Evolutionary conservation across 768 basidiomycete genomes (phyloP).

Genomic region (Punctularia strigosozonata): DNA sequence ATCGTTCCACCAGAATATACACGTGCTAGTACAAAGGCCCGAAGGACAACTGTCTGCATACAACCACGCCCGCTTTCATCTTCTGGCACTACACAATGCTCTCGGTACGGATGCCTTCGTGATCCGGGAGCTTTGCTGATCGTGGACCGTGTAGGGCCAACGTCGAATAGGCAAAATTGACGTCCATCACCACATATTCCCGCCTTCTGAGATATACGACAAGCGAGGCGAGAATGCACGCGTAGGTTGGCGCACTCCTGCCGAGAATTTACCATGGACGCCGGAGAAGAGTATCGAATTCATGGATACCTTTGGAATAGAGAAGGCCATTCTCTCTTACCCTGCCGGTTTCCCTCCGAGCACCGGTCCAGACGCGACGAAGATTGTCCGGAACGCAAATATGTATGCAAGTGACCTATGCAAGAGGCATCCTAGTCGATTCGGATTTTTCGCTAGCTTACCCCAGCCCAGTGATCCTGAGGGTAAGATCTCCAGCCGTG

Average conservation of each 20-base stretch:
- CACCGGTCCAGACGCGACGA: slow-evolving; percentile 24
- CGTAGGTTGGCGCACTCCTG: slow-evolving; percentile 52
- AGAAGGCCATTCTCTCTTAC: slow-evolving; percentile 53
- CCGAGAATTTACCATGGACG: slow-evolving; percentile 56
- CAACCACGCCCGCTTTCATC: too few relatives aligned
- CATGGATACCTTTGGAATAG: slow-evolving; percentile 50
- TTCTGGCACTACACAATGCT: too few relatives aligned
- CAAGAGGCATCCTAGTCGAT: slow-evolving; percentile 35
- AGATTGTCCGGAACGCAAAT: slow-evolving; percentile 35
- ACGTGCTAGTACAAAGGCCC: too few relatives aligned
- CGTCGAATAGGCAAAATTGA: too few relatives aligned
- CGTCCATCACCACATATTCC: slow-evolving; percentile 72
- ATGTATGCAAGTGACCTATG: slow-evolving; percentile 34
- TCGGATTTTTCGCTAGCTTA: slow-evolving; percentile 60
- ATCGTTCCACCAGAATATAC: too few relatives aligned
- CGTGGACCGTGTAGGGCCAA: too few relatives aligned
- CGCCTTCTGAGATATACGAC: slow-evolving; percentile 26
- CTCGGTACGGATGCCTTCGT: too few relatives aligned
- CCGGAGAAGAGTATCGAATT: slow-evolving; percentile 43
- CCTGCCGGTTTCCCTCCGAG: slow-evolving; percentile 41
- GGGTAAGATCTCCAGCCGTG: slow-evolving; percentile 24
- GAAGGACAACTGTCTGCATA: too few relatives aligned
- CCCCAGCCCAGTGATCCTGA: slow-evolving; percentile 52
- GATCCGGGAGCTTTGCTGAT: too few relatives aligned
- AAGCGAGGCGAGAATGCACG: slow-evolving; percentile 32